Base-by-base conservation (phyloP, 345 rosid species). In the Anastatica hierochuntica region DNA sequence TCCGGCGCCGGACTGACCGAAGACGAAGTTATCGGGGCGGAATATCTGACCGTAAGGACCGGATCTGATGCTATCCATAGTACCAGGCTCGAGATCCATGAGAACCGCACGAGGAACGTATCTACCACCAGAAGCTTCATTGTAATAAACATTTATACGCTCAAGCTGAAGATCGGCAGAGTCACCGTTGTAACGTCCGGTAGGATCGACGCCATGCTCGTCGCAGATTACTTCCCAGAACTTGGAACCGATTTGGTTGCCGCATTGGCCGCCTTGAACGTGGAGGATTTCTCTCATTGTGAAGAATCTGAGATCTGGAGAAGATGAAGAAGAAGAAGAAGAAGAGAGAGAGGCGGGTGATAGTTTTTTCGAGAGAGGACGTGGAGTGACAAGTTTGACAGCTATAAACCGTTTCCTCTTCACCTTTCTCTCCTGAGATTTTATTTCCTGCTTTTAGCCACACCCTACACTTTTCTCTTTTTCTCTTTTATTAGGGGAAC, bases 21-120 rank as follows among this genome's bases (percentile, higher is more conserved):
- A n/a, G n/a, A n/a, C n/a, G n/a, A n/a, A n/a, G n/a, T n/a, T n/a
- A n/a, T n/a, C n/a, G n/a, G n/a, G n/a, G n/a, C n/a, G n/a, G n/a
- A n/a, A n/a, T n/a, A n/a, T n/a, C n/a, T n/a, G n/a, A 24, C 95
- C 95, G 10, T 56, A 82, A 0, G 95, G 88, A 8, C 97, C 94
- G 26, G 95, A 85, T 76, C 97, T 81, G 72, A 90, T 90, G 60
- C 94, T 83, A 41, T 90, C 97, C 97, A 90, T 90, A 21, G 97
- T 90, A 23, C 97, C 97, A 4, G 97, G 97, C 68, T 90, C 97
- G 34, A 90, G 97, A 78, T 90, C 97, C 97, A 90, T 90, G 12
- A 85, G 95, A 10, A 90, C 97, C 3, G 97, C 95, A 6, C 97
- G 77, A 2, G 97, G 97, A 7, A 90, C 97, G 62, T 85, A 90